These are phyloP conservation scores for Huntiella moniliformis DNA, from an alignment of 2,329 filamentous ascomycete species.

Conservation along the genomic window DNA sequence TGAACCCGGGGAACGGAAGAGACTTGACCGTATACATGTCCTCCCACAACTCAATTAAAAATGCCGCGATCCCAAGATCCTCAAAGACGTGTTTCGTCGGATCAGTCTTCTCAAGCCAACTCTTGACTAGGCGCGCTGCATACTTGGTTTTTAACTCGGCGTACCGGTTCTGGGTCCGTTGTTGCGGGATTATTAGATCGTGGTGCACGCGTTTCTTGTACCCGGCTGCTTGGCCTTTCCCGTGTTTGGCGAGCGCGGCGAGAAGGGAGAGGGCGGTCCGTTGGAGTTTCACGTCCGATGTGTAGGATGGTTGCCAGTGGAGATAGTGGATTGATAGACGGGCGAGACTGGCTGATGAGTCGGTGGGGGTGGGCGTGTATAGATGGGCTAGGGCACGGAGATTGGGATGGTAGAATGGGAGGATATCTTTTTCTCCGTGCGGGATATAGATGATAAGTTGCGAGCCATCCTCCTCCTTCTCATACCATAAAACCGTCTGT, in stretches of 20 bases:
- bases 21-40: constrained; percentile 47
- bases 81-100: constrained; percentile 89
- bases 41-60: constrained; percentile 78
- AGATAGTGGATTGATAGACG: constrained; percentile 42
- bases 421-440: constrained; percentile 40
- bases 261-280: constrained; percentile 53
- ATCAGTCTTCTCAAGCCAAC: constrained; percentile 75
- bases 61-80: constrained; percentile 76
- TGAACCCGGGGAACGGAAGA: constrained; percentile 59
- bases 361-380: constrained; percentile 30
- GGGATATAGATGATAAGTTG: constrained; percentile 54
- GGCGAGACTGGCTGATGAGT: constrained; percentile 28
- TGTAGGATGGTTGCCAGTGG: constrained; percentile 23
- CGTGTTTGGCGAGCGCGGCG: constrained; percentile 53
- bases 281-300: constrained; percentile 29
- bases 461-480: constrained; percentile 16
- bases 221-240: constrained; percentile 41
- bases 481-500: constrained; percentile 66
- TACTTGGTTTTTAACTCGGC: constrained; percentile 61
- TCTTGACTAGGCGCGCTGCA: constrained; percentile 47
- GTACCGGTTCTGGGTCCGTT: constrained; percentile 66
- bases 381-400: constrained; percentile 58
- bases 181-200: constrained; percentile 61
- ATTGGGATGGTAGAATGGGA: constrained; percentile 78
- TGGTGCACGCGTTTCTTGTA: constrained; percentile 72